Base-by-base conservation (phyloP, 2,329 filamentous ascomycete genomes). In the Talaromyces sp. region DNA sequence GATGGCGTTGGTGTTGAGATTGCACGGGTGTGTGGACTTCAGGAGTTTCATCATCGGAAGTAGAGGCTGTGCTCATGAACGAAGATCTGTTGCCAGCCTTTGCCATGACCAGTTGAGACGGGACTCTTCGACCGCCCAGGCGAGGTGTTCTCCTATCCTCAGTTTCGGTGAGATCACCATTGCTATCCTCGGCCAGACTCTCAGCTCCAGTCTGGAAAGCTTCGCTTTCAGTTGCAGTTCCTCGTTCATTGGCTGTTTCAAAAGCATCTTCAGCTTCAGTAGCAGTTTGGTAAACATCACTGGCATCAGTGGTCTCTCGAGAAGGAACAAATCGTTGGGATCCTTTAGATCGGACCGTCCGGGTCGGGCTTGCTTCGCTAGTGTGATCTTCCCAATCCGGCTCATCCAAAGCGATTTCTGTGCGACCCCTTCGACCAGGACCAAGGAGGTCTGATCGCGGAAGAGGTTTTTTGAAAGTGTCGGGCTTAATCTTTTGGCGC, bases 151-250 rank as follows among this genome's bases (percentile, higher is more conserved):
- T 66, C 61, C 69, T 78, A 58, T 81, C 83, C 73, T 97, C 93
- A 0, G 93, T 98, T 76, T 96, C 93, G 0, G 92, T 96, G 54
- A 89, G 80, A 66, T 92, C 89, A 63, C 91, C 91, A 60, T 86
- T 89, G 69, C 88, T 92, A 17, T 91, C 89, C 68, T 82, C 82
- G 58, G 80, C 81, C 64, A 87, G 77, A 63, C 81, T 86, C 71
- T 98, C 95, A 17, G 87, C 85, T n/a, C 90, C 92, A 4, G 93
- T 97, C 73, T 96, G 90, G 84, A 98, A 98, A 64, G 91, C 91
- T 67, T 98, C 93, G 11, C 92, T 96, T 76, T 96, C 93, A 0
- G 91, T 96, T 13, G 81, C 84, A 8, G 79, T 83, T 59, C 84
- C 84, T 29, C 86, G 86, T 75, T 97, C 93, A 69, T 96, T 90